Evolutionary conservation across 495 filamentous ascomycete genomes (phyloP).

Genomic region (Talaromyces proteolyticus): DNA sequence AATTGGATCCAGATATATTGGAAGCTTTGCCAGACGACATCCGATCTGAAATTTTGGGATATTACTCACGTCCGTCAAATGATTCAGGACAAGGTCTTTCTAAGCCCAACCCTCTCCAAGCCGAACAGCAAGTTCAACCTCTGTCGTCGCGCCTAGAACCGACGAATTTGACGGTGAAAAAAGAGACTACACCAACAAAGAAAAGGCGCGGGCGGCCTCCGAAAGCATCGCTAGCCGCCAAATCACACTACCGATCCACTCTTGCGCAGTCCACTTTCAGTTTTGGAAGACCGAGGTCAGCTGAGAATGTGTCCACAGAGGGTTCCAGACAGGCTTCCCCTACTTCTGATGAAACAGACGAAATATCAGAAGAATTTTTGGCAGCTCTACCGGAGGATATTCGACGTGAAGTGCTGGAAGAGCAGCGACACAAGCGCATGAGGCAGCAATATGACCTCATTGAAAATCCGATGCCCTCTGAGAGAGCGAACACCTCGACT

Average conservation of each 20-base stretch:
- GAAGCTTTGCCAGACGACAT: conserved; percentile 77
- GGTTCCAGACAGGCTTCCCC: conserved; percentile 14
- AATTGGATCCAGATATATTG: conserved; percentile 69
- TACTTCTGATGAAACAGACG: conserved; percentile 20
- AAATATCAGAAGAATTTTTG: conserved; percentile 66
- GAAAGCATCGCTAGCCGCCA: conserved; percentile 29
- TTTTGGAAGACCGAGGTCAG: conserved; percentile 20
- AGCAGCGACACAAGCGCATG: conserved; percentile 56
- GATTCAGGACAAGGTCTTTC: conserved; percentile 13
- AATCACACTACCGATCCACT: conserved; percentile 30
- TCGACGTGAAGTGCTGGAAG: conserved; percentile 66
- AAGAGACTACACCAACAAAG: conserved; percentile 51
- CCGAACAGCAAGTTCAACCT: conserved; percentile 52
- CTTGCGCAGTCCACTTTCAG: conserved; percentile 65
- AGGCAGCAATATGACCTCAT: conserved; percentile 33
- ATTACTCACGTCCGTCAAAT: conserved; percentile 41
- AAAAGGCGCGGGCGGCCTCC: conserved; percentile 46
- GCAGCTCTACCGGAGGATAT: conserved; percentile 78
- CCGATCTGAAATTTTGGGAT: conserved; percentile 69
- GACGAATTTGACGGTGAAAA: conserved; percentile 30
- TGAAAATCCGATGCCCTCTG: conserved; percentile 9
- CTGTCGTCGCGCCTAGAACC: conserved; percentile 22
- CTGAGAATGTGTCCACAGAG: conserved; percentile 2
- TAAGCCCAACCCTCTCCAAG: conserved; percentile 24
- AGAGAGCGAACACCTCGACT: conserved; percentile 12